Conservation (phyloP, 2,329 filamentous ascomycete species). For the Fusarium tanahbumbuense region DNA sequence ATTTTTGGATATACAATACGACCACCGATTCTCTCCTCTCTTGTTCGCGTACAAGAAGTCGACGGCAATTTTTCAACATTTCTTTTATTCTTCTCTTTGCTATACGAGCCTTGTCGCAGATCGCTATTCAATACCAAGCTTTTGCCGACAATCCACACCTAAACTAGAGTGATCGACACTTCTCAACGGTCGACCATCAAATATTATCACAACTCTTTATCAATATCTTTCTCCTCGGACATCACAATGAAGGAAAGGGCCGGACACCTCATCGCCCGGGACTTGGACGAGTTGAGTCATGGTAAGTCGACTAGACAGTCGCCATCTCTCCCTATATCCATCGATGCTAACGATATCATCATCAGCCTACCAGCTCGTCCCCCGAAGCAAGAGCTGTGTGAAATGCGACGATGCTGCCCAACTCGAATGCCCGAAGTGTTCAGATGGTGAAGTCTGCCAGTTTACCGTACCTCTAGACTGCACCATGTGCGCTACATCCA, state of each 20-base stretch:
- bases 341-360: conserved; percentile 19
- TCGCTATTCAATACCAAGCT: conserved; percentile 25
- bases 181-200: conserved; percentile 21
- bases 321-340: background rate
- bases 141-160: conserved; percentile 22
- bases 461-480: conserved; percentile 60
- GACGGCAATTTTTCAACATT: conserved; percentile 2
- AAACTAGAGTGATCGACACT: conserved; percentile 42
- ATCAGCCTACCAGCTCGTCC: conserved; percentile 52
- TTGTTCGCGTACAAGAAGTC: conserved; percentile 8
- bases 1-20: conserved; percentile 9
- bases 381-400: conserved; percentile 58
- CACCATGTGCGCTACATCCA: conserved; percentile 59
- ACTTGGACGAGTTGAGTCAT: conserved; percentile 48
- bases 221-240: conserved; percentile 1
- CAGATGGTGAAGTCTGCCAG: conserved; percentile 56
- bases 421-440: conserved; percentile 60
- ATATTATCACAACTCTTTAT: conserved; percentile 11
- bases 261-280: conserved; percentile 41
- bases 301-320: conserved; percentile 41
- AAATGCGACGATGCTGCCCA: conserved; percentile 57
- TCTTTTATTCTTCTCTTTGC: conserved; percentile 11
- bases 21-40: background rate
- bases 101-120: conserved; percentile 21
- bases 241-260: conserved; percentile 43